Evolutionary conservation across 2,329 filamentous ascomycete genomes (phyloP).

Genomic region (Sarocladium brachiariae): DNA sequence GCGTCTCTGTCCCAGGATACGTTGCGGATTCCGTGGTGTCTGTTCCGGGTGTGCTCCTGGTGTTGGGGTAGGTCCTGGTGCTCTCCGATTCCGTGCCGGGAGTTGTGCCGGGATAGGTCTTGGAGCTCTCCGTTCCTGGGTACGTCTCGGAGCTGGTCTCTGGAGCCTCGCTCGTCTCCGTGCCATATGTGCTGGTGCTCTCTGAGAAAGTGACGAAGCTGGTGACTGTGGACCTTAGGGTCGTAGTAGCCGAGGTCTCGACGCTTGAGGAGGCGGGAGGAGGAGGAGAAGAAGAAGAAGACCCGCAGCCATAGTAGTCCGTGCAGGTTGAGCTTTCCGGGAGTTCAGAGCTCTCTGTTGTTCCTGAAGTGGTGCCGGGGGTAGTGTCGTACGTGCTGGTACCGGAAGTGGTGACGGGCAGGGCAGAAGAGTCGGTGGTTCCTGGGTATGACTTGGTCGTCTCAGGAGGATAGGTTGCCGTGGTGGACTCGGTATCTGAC

Average conservation of each 20-base stretch:
- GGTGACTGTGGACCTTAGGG: constrained; percentile 3
- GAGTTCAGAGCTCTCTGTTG: neutral
- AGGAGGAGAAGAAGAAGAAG: too few species aligned
- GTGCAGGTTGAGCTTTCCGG: constrained; percentile 6
- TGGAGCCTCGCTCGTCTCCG: neutral
- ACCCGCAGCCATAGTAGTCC: constrained; percentile 5
- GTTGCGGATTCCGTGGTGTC: neutral
- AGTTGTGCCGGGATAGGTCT: neutral
- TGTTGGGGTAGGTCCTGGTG: neutral
- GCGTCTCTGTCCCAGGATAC: constrained; percentile 1
- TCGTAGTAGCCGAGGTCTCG: constrained; percentile 2
- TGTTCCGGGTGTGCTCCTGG: neutral
- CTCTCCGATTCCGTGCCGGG: constrained; percentile 3
- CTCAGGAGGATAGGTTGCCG: constrained; percentile 1
- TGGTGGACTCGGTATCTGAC: neutral
- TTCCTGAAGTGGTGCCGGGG: neutral
- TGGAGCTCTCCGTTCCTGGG: neutral
- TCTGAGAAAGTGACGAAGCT: constrained; percentile 4
- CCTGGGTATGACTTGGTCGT: constrained; percentile 1
- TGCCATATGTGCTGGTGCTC: constrained; percentile 1
- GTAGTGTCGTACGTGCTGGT: constrained; percentile 1
- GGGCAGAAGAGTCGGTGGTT: neutral
- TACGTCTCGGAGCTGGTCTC: constrained; percentile 2
- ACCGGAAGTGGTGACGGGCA: neutral
- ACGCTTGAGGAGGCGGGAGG: neutral